Evolutionary conservation across 2,329 filamentous ascomycete species (phyloP).

Genomic region (Juglanconis juglandina): DNA sequence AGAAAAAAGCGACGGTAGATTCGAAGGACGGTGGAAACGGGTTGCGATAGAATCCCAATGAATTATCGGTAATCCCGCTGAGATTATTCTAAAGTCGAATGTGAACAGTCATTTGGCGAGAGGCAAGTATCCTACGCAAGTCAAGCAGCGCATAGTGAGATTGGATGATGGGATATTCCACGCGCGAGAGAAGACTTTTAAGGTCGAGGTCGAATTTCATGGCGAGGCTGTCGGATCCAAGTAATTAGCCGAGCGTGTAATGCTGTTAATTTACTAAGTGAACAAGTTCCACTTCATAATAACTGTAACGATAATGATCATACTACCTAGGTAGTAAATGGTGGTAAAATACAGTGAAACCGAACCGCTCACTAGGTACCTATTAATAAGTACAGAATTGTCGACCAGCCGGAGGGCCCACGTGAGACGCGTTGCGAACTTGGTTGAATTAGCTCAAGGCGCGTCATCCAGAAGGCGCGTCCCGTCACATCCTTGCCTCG

Average conservation of each 20-base stretch:
- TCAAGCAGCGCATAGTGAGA: too few species aligned
- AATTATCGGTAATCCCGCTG: not conserved
- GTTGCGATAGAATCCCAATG: conserved; percentile 6
- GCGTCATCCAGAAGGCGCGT: conserved; percentile 5
- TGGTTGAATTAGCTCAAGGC: not conserved
- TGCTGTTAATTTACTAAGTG: too few species aligned
- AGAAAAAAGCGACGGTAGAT: not conserved
- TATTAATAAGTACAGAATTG: not conserved
- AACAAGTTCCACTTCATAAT: too few species aligned
- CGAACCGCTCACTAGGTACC: too few species aligned
- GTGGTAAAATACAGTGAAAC: too few species aligned
- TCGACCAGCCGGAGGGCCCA: not conserved
- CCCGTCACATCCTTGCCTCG: not conserved
- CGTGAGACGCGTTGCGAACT: not conserved
- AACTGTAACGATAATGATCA: too few species aligned
- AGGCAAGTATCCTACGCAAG: not conserved
- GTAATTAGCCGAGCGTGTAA: too few species aligned
- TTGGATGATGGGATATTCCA: too few species aligned
- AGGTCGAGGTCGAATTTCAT: too few species aligned
- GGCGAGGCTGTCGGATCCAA: too few species aligned
- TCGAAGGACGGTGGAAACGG: not conserved
- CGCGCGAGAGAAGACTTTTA: too few species aligned
- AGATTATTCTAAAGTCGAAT: not conserved
- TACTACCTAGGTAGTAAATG: too few species aligned
- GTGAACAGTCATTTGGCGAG: not conserved